Evolutionary conservation across 1,284 basidiomycete genomes (phyloP).

Genomic region (Hortiboletus rubellus): DNA sequence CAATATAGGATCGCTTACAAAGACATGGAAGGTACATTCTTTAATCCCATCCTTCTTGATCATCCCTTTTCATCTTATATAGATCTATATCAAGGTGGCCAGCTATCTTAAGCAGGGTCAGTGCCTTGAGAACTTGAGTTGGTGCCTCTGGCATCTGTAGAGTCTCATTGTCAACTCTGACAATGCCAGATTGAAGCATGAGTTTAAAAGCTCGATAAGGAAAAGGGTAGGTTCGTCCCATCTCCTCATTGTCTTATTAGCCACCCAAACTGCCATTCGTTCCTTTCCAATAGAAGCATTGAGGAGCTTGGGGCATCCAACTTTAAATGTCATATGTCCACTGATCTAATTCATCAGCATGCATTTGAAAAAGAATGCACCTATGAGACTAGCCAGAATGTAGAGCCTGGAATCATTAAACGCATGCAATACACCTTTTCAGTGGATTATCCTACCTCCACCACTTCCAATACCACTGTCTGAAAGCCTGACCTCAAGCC

Average conservation of each 20-base stretch:
- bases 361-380: slow-evolving; percentile 77
- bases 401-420: slow-evolving; percentile 67
- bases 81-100: slow-evolving; percentile 85
- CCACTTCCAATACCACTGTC: slow-evolving; percentile 43
- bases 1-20: slow-evolving; percentile 77
- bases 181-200: slow-evolving; percentile 80
- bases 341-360: slow-evolving; percentile 73
- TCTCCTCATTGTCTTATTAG: slow-evolving; percentile 1
- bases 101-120: slow-evolving; percentile 84
- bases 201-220: slow-evolving; percentile 87
- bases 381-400: slow-evolving; percentile 65
- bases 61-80: slow-evolving; percentile 7
- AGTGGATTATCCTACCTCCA: slow-evolving; percentile 62
- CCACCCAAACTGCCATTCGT: slow-evolving; percentile 28
- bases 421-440: slow-evolving; percentile 85
- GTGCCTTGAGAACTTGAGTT: slow-evolving; percentile 82
- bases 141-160: slow-evolving; percentile 86
- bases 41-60: slow-evolving; percentile 4
- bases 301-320: slow-evolving; percentile 78
- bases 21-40: slow-evolving; percentile 75
- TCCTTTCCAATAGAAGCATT: slow-evolving; percentile 55
- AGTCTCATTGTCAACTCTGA: slow-evolving; percentile 84
- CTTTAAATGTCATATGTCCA: slow-evolving; percentile 69
- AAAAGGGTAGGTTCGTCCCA: slow-evolving; percentile 71
- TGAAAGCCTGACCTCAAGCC: slow-evolving; percentile 68